Evolutionary conservation across 2,329 filamentous ascomycete species (phyloP).

Genomic region (Colletotrichum simmondsii): DNA sequence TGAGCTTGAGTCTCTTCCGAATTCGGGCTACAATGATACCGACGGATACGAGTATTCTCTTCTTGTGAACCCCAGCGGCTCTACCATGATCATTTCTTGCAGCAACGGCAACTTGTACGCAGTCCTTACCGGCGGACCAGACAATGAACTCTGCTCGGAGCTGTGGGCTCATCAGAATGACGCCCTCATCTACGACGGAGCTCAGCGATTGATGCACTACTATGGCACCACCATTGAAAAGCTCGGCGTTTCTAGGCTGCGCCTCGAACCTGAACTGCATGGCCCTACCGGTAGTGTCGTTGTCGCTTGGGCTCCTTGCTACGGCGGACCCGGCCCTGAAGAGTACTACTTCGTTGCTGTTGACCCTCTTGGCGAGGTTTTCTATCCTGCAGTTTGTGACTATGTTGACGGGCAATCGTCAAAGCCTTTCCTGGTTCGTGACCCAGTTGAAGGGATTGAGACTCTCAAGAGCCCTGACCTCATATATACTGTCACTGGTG

Average conservation of each 20-base stretch:
- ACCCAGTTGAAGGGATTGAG: constrained; percentile 37
- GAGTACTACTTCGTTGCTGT: constrained; percentile 37
- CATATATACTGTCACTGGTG: constrained; percentile 41
- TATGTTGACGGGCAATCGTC: constrained; percentile 37
- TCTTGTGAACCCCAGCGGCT: constrained; percentile 35
- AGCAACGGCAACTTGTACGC: constrained; percentile 48
- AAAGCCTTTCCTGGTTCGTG: constrained; percentile 42
- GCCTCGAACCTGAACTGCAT: constrained; percentile 35
- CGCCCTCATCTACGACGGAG: constrained; percentile 38
- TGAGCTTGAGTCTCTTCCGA: no score
- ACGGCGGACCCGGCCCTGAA: not conserved
- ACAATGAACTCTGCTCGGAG: constrained; percentile 36
- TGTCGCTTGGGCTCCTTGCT: constrained; percentile 36
- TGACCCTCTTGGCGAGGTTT: constrained; percentile 37
- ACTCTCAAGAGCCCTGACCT: constrained; percentile 39
- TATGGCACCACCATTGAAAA: constrained; percentile 45
- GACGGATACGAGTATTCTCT: constrained; percentile 35
- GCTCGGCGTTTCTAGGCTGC: constrained; percentile 38
- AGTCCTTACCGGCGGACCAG: constrained; percentile 35
- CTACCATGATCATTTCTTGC: constrained; percentile 43
- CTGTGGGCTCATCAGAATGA: constrained; percentile 38
- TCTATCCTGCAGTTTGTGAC: constrained; percentile 44
- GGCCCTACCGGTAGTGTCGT: constrained; percentile 35
- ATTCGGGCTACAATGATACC: no score
- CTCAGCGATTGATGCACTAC: constrained; percentile 44